These are phyloP conservation scores for Graphiopsis chlorocephala DNA, from an alignment of 2,329 filamentous ascomycete genomes.

Conservation along the genomic window DNA sequence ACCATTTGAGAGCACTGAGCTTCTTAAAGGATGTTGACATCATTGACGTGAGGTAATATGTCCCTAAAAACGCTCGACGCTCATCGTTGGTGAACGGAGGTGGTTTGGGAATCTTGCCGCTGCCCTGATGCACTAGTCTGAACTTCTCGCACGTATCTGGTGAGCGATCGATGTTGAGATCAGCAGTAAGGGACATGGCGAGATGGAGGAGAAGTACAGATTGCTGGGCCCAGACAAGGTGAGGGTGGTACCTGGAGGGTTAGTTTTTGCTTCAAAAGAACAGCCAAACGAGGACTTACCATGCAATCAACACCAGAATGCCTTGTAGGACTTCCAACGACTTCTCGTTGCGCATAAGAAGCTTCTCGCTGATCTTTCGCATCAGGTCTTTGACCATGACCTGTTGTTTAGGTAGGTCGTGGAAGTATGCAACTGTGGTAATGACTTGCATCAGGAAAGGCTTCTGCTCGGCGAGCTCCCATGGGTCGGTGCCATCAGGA, in stretches of 20 bases:
- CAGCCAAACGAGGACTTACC: neutral
- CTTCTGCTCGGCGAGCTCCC: constrained; percentile 24
- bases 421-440: constrained; percentile 28
- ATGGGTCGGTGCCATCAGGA: constrained; percentile 21
- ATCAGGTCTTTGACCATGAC: constrained; percentile 28
- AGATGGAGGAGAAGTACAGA: constrained; percentile 30
- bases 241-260: constrained; percentile 26
- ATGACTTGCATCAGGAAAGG: constrained; percentile 32
- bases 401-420: constrained; percentile 30
- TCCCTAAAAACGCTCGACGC: constrained; percentile 26
- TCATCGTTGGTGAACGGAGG: constrained; percentile 25
- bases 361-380: constrained; percentile 29
- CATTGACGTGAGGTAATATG: constrained; percentile 31
- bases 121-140: neutral
- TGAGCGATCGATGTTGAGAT: constrained; percentile 29
- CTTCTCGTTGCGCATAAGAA: constrained; percentile 33
- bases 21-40: constrained; percentile 32
- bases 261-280: neutral
- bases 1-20: constrained; percentile 28
- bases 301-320: constrained; percentile 21
- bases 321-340: constrained; percentile 30
- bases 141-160: constrained; percentile 17
- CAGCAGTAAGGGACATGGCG: constrained; percentile 28
- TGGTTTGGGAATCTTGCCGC: constrained; percentile 19
- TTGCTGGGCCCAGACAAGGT: constrained; percentile 32